Evolutionary conservation across 257 asterid genomes (phyloP).

Genomic region (Ehretia macrophylla): DNA sequence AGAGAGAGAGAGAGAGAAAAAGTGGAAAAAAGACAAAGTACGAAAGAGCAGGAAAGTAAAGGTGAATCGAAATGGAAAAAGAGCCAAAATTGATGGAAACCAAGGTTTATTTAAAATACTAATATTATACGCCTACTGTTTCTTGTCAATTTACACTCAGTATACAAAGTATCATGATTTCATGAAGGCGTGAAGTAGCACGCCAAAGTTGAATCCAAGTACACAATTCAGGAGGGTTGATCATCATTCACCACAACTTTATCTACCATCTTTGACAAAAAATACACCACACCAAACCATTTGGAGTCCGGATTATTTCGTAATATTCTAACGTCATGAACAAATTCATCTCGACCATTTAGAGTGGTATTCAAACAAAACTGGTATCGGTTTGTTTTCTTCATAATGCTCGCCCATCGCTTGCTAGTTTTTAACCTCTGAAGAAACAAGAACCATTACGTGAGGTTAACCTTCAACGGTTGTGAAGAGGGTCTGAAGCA

Average conservation of each 20-base stretch:
- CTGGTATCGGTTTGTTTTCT: too few species aligned
- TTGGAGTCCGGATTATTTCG: too few species aligned
- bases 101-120: neutral
- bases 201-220: neutral
- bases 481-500: constrained; percentile 46
- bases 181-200: neutral
- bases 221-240: neutral
- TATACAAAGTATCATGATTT: neutral
- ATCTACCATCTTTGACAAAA: neutral
- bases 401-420: neutral
- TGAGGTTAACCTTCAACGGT: constrained; percentile 17
- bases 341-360: too few species aligned
- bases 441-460: neutral
- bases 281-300: too few species aligned
- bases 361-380: too few species aligned
- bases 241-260: neutral
- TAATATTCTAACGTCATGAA: too few species aligned
- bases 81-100: neutral
- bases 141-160: neutral
- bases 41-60: neutral
- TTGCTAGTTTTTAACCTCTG: neutral
- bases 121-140: neutral
- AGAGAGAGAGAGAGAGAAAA: neutral
- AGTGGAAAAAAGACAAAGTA: neutral
- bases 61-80: neutral